Evolutionary conservation across 176 grass and related monocot species (phyloP), one percentile per base, ranked within the genome.

Genomic region (Carex myosuroides): DNA sequence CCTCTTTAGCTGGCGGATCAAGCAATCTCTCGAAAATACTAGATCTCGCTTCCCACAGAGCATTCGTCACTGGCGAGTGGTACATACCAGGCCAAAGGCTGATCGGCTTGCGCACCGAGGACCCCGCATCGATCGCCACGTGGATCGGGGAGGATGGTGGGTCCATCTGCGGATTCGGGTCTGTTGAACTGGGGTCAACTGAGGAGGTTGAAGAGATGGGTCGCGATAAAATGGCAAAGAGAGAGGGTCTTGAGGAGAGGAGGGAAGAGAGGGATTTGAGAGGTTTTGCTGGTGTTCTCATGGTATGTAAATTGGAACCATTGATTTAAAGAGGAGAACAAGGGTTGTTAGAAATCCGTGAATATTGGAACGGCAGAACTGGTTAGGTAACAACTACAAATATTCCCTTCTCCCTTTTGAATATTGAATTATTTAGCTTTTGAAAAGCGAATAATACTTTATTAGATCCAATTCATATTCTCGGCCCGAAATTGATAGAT

Each of bases 41-140:
- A 68, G 89, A 93, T 6, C 93, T 88, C 48, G 96, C 96, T 86
- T 95, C 96, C 93, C 96, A 98, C 2, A 98, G 85, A 42, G 93
- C 96, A 57, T 93, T 98, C 55, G 96, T 98, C 4, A 98, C 93
- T 2, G 96, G 96, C 37, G 93, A 98, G 86, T 98, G 96, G 88
- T 98, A 93, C 96, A 98, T 94, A 77, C 96, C 96, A 14, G 93
- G 96, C 91, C 92, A 98, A 66, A 98, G 85, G 86, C 96, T 95
- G 10, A 95, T 88, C 63, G 93, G 96, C 82, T 91, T 93, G 85
- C 95, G 84, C 56, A 89, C 76, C 55, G 92, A 91, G 29, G 85
- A 87, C 21, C 92, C 80, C 52, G 91, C 92, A 50, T 98, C 91
- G 82, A 98, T 92, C 82, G 86, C 88, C 52, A 93, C 87, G 53